A percentile compares a stretch with the other conserved stretches of the same genome.
phyloP scores from a whole-genome alignment of 208 protist species.

The Endotrypanum monterogeii region DNA sequence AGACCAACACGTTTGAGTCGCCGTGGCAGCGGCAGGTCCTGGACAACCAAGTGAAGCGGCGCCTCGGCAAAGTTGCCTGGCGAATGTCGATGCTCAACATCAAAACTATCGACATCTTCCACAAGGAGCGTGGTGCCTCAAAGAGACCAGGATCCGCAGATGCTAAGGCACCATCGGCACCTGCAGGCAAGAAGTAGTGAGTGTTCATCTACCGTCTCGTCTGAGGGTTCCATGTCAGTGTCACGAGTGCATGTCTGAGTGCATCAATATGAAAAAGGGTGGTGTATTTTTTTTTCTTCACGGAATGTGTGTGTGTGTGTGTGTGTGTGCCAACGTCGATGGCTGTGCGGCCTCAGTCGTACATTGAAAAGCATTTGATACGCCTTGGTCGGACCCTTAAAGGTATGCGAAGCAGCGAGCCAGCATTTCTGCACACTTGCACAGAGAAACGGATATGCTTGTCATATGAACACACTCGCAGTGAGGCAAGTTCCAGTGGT shows the following conservation, averaged over 20 bases:
- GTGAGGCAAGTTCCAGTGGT: background rate
- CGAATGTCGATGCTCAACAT: constrained; percentile 83
- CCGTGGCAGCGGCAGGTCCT: constrained; percentile 83
- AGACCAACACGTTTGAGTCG: constrained; percentile 66
- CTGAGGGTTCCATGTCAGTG: background rate
- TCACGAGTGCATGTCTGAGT: background rate
- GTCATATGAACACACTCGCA: background rate
- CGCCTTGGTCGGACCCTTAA: background rate
- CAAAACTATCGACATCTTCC: constrained; percentile 82
- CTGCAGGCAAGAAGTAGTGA: constrained; percentile 34
- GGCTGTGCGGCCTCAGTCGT: background rate
- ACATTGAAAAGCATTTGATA: background rate
- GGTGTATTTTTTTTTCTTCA: background rate
- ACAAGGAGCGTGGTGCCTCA: constrained; percentile 82
- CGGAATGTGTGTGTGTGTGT: background rate
- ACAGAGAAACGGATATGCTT: background rate
- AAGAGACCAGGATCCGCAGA: constrained; percentile 58
- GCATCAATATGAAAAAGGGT: background rate
- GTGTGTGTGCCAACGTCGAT: background rate
- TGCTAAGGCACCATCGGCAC: constrained; percentile 22
- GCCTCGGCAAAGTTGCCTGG: constrained; percentile 67
- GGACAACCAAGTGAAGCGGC: constrained; percentile 85
- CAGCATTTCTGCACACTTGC: background rate
- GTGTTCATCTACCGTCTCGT: background rate
- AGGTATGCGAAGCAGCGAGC: background rate